A percentile compares a stretch with the other conserved stretches of the same genome.
Evolutionary conservation across 2,329 filamentous ascomycete genomes (phyloP).

Genomic region (Colletotrichum tabaci): DNA sequence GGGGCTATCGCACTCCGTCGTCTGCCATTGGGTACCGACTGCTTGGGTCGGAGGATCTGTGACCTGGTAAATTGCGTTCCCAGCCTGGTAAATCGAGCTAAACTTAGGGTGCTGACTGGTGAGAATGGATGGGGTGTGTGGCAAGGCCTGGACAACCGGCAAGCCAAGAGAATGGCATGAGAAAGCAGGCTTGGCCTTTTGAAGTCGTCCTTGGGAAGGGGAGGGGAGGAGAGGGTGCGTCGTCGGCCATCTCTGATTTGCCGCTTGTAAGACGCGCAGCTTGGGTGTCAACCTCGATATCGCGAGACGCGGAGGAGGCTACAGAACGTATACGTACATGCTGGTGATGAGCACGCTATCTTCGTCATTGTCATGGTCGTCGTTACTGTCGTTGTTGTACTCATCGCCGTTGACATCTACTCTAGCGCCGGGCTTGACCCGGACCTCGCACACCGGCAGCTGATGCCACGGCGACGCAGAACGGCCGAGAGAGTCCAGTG

Average conservation of each 20-base stretch:
- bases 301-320: background rate
- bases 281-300: background rate
- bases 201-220: too few species aligned
- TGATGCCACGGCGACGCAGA: background rate
- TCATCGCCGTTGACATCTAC: background rate
- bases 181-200: background rate
- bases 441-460: too few species aligned
- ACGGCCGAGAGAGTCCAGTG: background rate
- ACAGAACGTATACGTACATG: too few species aligned
- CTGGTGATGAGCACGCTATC: too few species aligned
- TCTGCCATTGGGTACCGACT: conserved; percentile 26
- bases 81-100: background rate
- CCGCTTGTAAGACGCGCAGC: background rate
- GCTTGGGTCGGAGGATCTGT: conserved; percentile 20
- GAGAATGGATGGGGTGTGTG: background rate
- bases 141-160: background rate
- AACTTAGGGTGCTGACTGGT: too few species aligned
- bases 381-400: too few species aligned
- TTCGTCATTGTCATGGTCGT: too few species aligned
- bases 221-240: background rate
- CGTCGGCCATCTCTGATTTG: background rate
- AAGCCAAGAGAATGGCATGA: conserved; percentile 8
- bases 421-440: background rate
- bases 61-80: conserved; percentile 27
- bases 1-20: background rate